These are phyloP conservation scores for Clavulina sp. DNA, from an alignment of 768 basidiomycete species.

Conservation along the genomic window DNA sequence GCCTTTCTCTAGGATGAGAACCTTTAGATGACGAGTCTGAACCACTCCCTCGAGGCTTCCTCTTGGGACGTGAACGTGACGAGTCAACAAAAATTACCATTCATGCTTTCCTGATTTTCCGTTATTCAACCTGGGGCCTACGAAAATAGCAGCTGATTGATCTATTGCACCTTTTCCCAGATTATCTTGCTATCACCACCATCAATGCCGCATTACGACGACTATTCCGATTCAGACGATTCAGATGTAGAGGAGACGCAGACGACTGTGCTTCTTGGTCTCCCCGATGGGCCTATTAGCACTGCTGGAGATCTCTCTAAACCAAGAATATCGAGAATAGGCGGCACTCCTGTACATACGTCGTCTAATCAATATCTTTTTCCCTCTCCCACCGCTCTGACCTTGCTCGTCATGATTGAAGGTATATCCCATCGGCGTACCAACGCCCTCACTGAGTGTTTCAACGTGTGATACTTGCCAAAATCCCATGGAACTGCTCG, in stretches of 20 bases:
- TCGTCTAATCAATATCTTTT: slow-evolving; percentile 22
- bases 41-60: not conserved
- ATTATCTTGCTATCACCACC: not conserved
- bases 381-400: too few relatives aligned
- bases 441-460: slow-evolving; percentile 41
- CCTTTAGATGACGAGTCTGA: slow-evolving; percentile 68
- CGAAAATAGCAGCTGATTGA: not conserved
- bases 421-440: slow-evolving; percentile 47
- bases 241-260: slow-evolving; percentile 32
- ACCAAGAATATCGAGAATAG: slow-evolving; percentile 75
- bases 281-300: slow-evolving; percentile 59
- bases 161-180: not conserved
- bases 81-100: slow-evolving; percentile 60
- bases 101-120: slow-evolving; percentile 75
- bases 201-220: slow-evolving; percentile 26
- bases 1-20: too few relatives aligned
- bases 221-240: slow-evolving; percentile 66
- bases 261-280: slow-evolving; percentile 57
- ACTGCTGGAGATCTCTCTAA: slow-evolving; percentile 42
- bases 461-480: slow-evolving; percentile 58
- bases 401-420: slow-evolving; percentile 20
- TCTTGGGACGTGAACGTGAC: slow-evolving; percentile 28
- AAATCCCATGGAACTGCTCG: slow-evolving; percentile 58
- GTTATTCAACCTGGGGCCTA: not conserved
- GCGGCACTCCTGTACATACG: slow-evolving; percentile 77